Evolutionary conservation across 148 eudicot species (phyloP).

Genomic region (Polygonum maritimum): DNA sequence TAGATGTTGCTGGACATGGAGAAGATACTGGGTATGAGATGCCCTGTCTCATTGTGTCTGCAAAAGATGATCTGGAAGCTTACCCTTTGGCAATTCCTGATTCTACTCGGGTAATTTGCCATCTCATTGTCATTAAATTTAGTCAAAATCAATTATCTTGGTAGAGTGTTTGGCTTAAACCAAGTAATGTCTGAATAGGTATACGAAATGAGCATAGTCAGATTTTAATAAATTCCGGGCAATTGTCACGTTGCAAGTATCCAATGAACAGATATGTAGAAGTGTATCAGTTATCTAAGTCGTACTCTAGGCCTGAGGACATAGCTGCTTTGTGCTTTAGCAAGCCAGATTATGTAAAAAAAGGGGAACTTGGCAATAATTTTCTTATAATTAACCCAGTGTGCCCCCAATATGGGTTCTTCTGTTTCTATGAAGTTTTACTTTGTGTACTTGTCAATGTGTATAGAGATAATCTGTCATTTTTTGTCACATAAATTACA

Average conservation of each 20-base stretch:
- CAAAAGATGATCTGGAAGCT: conserved; percentile 78
- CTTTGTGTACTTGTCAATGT: neutral
- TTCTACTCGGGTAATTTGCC: conserved; percentile 60
- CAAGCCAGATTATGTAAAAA: neutral
- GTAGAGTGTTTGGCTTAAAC: neutral
- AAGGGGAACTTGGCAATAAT: neutral
- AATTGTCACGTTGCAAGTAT: neutral
- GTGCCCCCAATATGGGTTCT: neutral
- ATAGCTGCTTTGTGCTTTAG: neutral
- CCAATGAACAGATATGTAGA: neutral
- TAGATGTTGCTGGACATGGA: conserved; percentile 82
- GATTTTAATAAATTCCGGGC: neutral
- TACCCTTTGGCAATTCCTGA: conserved; percentile 63
- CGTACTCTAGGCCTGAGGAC: neutral
- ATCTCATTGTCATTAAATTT: neutral
- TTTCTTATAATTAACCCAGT: neutral
- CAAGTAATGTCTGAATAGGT: neutral
- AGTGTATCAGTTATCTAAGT: neutral
- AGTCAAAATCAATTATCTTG: neutral
- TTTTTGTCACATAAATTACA: neutral
- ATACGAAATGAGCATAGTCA: neutral
- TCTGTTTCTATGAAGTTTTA: neutral
- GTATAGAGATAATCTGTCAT: no score
- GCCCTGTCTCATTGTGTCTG: conserved; percentile 84
- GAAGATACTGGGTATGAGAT: conserved; percentile 83